Evolutionary conservation across 140 eudicot species (phyloP).

Genomic region (Cichorium intybus): DNA sequence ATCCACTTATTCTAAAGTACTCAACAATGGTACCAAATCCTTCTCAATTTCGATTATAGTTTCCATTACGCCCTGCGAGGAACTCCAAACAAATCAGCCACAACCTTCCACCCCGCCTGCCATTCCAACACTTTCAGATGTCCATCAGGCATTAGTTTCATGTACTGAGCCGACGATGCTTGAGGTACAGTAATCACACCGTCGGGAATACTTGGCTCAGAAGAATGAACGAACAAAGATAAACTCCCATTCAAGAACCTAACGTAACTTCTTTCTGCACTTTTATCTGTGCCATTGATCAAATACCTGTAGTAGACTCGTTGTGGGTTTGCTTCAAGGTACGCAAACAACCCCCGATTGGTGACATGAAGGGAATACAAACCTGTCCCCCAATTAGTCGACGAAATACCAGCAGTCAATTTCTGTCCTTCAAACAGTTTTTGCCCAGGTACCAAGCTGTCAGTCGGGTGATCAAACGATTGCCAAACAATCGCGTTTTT

Average conservation of each 20-base stretch:
- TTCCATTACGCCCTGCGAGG: not conserved
- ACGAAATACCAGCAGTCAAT: conserved; percentile 41
- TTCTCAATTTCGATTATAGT: not conserved
- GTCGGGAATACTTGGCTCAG: conserved; percentile 23
- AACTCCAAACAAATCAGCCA: conserved; percentile 32
- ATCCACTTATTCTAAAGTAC: conserved; percentile 1
- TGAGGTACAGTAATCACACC: conserved; percentile 3
- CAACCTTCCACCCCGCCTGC: conserved; percentile 23
- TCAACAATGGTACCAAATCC: not conserved
- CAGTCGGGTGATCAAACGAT: conserved; percentile 51
- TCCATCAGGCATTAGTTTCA: conserved; percentile 39
- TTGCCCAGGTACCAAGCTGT: conserved; percentile 50
- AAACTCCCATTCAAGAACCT: conserved; percentile 37
- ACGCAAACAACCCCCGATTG: conserved; percentile 33
- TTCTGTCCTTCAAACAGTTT: conserved; percentile 34
- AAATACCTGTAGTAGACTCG: conserved; percentile 29
- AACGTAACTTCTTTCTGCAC: conserved; percentile 28
- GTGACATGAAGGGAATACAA: conserved; percentile 29
- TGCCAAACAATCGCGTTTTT: conserved; percentile 43
- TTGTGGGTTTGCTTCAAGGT: conserved; percentile 27
- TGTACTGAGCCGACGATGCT: conserved; percentile 31
- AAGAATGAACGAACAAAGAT: conserved; percentile 17
- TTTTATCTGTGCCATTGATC: conserved; percentile 15
- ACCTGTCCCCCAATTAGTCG: conserved; percentile 37
- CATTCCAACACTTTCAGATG: conserved; percentile 40